phyloP scores from a whole-genome alignment of 768 basidiomycete genomes.

The Galerina sulciceps region DNA sequence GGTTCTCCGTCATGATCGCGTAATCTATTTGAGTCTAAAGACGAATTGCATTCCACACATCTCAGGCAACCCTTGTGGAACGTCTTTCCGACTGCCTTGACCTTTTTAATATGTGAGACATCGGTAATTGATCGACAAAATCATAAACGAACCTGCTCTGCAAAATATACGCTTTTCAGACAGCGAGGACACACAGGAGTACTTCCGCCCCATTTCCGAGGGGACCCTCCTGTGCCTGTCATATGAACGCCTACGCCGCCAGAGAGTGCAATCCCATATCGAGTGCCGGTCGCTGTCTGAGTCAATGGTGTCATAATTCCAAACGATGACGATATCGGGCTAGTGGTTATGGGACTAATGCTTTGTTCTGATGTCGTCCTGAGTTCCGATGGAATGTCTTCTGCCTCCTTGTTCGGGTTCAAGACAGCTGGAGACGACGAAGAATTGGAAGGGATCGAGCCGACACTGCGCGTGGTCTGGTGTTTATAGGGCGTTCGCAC shows the following conservation, averaged over 20 bases:
- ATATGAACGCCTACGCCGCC: constrained; percentile 35
- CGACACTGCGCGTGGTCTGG: constrained; percentile 25
- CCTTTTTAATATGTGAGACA: constrained; percentile 40
- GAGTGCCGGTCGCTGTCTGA: constrained; percentile 59
- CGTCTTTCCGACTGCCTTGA: constrained; percentile 81
- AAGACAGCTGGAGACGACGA: constrained; percentile 5
- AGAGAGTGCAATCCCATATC: constrained; percentile 63
- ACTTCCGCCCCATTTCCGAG: constrained; percentile 56
- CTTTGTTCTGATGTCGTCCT: constrained; percentile 8
- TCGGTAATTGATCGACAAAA: neutral
- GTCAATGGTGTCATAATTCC: constrained; percentile 29
- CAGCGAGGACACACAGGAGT: constrained; percentile 73
- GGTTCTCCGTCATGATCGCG: constrained; percentile 79
- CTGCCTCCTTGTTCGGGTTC: constrained; percentile 10
- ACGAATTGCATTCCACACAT: constrained; percentile 72
- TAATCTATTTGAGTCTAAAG: constrained; percentile 72
- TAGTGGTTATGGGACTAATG: neutral
- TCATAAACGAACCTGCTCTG: constrained; percentile 64
- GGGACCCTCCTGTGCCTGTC: constrained; percentile 40
- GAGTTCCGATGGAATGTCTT: neutral
- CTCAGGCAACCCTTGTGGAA: constrained; percentile 80
- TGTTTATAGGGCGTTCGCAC: constrained; percentile 13
- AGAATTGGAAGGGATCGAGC: constrained; percentile 16
- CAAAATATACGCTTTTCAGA: constrained; percentile 80
- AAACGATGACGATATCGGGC: constrained; percentile 15